phyloP scores from a whole-genome alignment of 768 basidiomycete species.

The Panellus pusillus region DNA sequence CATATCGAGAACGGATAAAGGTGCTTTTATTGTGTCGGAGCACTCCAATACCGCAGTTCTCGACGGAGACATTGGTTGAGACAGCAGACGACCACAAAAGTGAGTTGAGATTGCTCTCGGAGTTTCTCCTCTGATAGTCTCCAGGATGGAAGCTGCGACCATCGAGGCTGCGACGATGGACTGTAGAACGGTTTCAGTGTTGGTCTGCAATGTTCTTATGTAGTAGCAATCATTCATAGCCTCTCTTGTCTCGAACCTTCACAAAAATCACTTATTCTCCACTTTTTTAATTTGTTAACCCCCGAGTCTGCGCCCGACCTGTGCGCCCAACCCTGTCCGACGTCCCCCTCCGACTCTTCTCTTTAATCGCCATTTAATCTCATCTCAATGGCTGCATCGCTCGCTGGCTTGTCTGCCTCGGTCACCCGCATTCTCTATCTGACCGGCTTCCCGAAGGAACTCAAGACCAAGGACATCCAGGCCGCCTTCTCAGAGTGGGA shows the following conservation, averaged over 20 bases:
- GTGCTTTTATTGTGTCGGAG: slow-evolving; percentile 12
- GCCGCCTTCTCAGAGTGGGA: slow-evolving; percentile 89
- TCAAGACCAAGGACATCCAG: slow-evolving; percentile 98
- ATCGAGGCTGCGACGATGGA: slow-evolving; percentile 2
- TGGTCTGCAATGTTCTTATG: not conserved
- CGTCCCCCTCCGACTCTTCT: slow-evolving; percentile 24
- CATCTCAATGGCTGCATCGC: slow-evolving; percentile 62
- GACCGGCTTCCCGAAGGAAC: slow-evolving; percentile 90
- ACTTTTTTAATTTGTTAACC: slow-evolving; percentile 5
- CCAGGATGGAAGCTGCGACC: not conserved
- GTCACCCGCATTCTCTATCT: slow-evolving; percentile 94
- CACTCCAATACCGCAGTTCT: slow-evolving; percentile 7
- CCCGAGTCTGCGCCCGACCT: slow-evolving; percentile 23
- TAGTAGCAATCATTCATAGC: not conserved
- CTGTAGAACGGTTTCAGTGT: not conserved
- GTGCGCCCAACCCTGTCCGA: slow-evolving; percentile 23
- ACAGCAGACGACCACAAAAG: too few species aligned
- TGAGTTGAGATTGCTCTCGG: too few species aligned
- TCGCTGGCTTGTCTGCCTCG: slow-evolving; percentile 86
- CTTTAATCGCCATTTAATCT: slow-evolving; percentile 27
- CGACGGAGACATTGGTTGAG: too few species aligned
- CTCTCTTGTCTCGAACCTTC: slow-evolving; percentile 1
- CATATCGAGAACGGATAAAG: slow-evolving; percentile 11
- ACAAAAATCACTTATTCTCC: slow-evolving; percentile 8
- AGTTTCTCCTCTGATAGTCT: not conserved